phyloP scores from a whole-genome alignment of 2,329 filamentous ascomycete genomes.

The Verticillium alfalfae region DNA sequence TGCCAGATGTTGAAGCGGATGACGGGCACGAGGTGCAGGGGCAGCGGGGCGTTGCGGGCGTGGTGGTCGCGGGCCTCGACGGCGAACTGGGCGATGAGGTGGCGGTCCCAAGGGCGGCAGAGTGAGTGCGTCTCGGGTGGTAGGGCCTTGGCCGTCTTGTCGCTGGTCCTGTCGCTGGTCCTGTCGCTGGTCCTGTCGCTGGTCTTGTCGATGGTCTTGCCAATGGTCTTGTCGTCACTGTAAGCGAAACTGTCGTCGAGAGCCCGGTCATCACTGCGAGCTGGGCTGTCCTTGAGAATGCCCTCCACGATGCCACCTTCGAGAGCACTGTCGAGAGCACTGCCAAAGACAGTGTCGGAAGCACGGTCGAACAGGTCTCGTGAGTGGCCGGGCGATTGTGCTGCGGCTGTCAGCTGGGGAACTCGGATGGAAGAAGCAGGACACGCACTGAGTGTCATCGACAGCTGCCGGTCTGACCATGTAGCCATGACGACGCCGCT shows the following conservation, averaged over 20 bases:
- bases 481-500: too few species aligned
- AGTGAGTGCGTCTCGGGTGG: background rate
- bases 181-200: background rate
- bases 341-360: too few species aligned
- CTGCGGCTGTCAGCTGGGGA: too few species aligned
- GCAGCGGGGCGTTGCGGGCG: background rate
- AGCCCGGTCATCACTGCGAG: background rate
- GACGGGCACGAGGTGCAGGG: constrained; percentile 1
- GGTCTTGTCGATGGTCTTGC: background rate
- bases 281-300: background rate
- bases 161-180: background rate
- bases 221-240: background rate
- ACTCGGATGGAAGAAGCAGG: too few species aligned
- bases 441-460: too few species aligned
- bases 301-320: too few species aligned
- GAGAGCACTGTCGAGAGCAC: too few species aligned
- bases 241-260: background rate
- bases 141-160: background rate
- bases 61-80: background rate
- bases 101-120: background rate
- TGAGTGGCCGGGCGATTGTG: too few species aligned
- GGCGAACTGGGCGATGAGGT: background rate
- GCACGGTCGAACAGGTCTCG: too few species aligned
- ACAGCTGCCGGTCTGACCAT: too few species aligned
- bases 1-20: constrained; percentile 10